These are phyloP conservation scores for Lactarius trivialis DNA, from an alignment of 768 basidiomycete species.

Conservation along the genomic window DNA sequence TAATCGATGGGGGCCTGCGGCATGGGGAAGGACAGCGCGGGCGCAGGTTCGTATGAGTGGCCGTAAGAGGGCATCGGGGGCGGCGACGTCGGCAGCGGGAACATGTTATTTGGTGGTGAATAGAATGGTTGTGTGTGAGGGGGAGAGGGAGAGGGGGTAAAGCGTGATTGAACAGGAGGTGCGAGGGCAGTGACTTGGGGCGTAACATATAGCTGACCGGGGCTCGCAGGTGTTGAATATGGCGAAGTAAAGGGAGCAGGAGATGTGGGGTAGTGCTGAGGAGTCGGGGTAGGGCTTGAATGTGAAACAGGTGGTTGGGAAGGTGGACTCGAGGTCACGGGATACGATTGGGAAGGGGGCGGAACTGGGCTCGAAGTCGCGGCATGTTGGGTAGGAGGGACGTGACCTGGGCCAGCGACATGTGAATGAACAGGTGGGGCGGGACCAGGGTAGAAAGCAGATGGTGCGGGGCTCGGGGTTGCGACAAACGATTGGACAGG, in stretches of 20 bases:
- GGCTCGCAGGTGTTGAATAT: background rate
- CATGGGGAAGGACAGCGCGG: background rate
- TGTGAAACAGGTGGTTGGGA: background rate
- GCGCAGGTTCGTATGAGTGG: background rate
- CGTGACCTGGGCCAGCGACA: background rate
- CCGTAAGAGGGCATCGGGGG: constrained; percentile 1
- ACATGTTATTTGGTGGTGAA: background rate
- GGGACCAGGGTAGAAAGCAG: background rate
- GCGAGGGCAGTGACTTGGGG: background rate
- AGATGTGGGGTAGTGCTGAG: background rate
- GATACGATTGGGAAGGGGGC: background rate
- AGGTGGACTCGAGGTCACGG: background rate
- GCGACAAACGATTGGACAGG: background rate
- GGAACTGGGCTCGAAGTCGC: background rate
- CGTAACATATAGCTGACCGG: constrained; percentile 6
- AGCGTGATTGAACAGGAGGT: background rate
- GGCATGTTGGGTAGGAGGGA: background rate
- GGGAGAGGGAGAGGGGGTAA: background rate
- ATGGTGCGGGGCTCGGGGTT: background rate
- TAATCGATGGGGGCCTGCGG: constrained; percentile 10
- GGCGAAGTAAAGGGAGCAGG: background rate
- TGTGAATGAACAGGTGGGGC: background rate
- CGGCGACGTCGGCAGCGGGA: constrained; percentile 3
- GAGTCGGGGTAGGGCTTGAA: background rate
- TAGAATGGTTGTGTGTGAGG: background rate